Evolutionary conservation across 1,139 yeast species (phyloP).

Genomic region (Kurtzmaniella quercitrusa): DNA sequence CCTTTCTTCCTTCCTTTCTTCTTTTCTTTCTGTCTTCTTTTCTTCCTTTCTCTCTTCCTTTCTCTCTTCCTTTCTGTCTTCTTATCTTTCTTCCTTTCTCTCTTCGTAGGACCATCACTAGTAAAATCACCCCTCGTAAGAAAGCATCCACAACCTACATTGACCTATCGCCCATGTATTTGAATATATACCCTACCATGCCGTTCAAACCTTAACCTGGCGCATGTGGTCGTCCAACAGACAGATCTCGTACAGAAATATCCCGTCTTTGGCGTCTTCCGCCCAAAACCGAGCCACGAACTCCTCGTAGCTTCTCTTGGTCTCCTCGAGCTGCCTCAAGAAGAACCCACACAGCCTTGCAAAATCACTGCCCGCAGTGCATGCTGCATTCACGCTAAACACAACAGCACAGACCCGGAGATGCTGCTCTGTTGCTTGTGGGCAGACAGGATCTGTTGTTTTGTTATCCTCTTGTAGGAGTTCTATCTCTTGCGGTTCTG

Average conservation of each 20-base stretch:
- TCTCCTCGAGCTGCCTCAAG: constrained; percentile 3
- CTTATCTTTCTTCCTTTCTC: too few relatives aligned
- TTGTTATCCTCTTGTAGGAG: background rate
- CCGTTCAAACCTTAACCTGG: background rate
- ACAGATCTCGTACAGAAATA: constrained; percentile 7
- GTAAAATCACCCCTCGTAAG: background rate
- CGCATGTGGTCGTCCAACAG: constrained; percentile 8
- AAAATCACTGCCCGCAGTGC: constrained; percentile 1
- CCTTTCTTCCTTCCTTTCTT: too few relatives aligned
- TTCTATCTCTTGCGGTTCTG: background rate
- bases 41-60: too few relatives aligned
- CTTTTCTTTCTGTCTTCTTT: too few relatives aligned
- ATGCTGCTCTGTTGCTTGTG: background rate
- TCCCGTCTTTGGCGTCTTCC: background rate
- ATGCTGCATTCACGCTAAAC: background rate
- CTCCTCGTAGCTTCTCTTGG: constrained; percentile 5
- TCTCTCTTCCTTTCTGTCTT: too few relatives aligned
- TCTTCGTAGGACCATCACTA: too few relatives aligned
- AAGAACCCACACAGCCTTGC: background rate
- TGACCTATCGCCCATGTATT: background rate
- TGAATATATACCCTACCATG: background rate
- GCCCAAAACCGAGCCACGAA: constrained; percentile 3
- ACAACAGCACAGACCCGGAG: background rate
- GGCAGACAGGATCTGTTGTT: background rate
- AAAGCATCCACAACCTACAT: background rate